phyloP scores from a whole-genome alignment of 1,284 basidiomycete genomes.

The Moesziomyces aphidis region DNA sequence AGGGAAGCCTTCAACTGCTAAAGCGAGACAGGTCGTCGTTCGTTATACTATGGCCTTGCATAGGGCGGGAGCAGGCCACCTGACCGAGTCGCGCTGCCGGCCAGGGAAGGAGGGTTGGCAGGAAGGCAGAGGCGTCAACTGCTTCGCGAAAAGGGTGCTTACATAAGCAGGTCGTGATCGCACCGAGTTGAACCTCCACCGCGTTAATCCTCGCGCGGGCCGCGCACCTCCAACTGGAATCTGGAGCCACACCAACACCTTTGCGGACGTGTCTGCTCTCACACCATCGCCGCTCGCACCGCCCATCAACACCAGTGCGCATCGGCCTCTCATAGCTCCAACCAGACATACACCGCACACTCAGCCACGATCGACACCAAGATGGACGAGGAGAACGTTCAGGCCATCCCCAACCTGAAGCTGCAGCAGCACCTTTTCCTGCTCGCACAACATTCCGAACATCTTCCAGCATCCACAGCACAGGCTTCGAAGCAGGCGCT shows the following conservation, averaged over 20 bases:
- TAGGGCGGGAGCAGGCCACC: too few relatives aligned
- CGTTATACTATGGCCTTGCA: too few relatives aligned
- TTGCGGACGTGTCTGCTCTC: background rate
- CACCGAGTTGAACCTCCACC: conserved; percentile 26
- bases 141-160: conserved; percentile 7
- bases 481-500: conserved; percentile 76
- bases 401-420: conserved; percentile 63
- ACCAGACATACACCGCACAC: background rate
- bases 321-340: too few relatives aligned
- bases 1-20: too few relatives aligned
- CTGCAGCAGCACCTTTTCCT: conserved; percentile 66
- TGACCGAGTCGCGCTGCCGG: too few relatives aligned
- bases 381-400: conserved; percentile 64
- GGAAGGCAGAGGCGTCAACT: background rate
- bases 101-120: background rate
- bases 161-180: conserved; percentile 44
- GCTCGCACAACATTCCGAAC: conserved; percentile 51
- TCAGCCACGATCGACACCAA: conserved; percentile 6
- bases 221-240: conserved; percentile 29
- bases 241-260: conserved; percentile 20
- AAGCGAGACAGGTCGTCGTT: too few relatives aligned
- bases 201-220: conserved; percentile 30
- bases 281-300: background rate
- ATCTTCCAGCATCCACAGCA: conserved; percentile 14
- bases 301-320: too few relatives aligned